Conservation (phyloP, 345 rosid genomes). For the Citrus medica region DNA sequence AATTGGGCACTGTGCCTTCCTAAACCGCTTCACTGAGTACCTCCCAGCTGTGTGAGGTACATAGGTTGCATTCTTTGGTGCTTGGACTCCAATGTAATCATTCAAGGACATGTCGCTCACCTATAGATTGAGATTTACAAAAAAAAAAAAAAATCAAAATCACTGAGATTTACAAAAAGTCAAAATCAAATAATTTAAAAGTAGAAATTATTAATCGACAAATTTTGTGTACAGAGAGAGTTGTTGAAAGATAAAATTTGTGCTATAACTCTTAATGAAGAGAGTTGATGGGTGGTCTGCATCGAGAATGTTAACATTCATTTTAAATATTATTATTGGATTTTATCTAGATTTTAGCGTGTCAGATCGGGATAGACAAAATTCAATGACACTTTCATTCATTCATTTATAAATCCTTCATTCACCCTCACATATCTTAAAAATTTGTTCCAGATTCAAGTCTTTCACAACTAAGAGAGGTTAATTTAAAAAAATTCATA, state of each 20-base stretch:
- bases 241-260: background rate
- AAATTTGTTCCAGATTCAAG: background rate
- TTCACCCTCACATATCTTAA: background rate
- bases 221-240: background rate
- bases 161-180: background rate
- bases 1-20: slow-evolving; percentile 87
- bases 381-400: background rate
- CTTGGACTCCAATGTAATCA: background rate
- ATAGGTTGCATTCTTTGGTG: slow-evolving; percentile 56
- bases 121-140: background rate
- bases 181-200: background rate
- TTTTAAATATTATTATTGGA: too few relatives aligned
- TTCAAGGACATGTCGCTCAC: background rate
- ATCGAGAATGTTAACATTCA: too few relatives aligned
- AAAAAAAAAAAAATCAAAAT: background rate
- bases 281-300: too few relatives aligned
- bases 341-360: background rate
- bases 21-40: slow-evolving; percentile 79
- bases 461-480: too few relatives aligned
- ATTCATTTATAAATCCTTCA: background rate
- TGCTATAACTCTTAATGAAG: too few relatives aligned
- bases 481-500: too few relatives aligned
- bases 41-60: slow-evolving; percentile 87
- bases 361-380: background rate
- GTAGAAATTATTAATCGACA: background rate